Conservation (phyloP, 2,329 filamentous ascomycete genomes). For the Cordyceps javanica region DNA sequence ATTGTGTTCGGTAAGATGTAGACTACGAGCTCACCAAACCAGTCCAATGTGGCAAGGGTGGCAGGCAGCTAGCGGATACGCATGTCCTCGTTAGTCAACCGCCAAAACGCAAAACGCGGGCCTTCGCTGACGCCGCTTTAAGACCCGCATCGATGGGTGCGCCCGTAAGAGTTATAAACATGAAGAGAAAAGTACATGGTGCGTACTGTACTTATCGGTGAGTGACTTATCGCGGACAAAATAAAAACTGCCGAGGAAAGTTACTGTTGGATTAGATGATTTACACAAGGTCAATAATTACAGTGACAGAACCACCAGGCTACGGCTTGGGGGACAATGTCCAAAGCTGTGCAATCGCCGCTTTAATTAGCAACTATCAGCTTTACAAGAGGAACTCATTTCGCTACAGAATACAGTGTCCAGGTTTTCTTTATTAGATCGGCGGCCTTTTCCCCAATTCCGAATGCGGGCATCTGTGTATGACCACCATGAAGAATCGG, state of each 20-base stretch:
- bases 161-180: too few relatives aligned
- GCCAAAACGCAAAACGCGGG: neutral
- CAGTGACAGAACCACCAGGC: too few relatives aligned
- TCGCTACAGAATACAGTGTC: neutral
- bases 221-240: too few relatives aligned
- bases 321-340: too few relatives aligned
- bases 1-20: constrained; percentile 4
- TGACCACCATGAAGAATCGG: constrained; percentile 40
- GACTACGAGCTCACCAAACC: constrained; percentile 3
- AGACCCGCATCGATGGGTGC: neutral
- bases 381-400: neutral
- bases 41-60: constrained; percentile 7
- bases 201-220: too few relatives aligned
- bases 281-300: too few relatives aligned
- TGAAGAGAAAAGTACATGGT: too few relatives aligned
- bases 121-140: neutral
- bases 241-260: too few relatives aligned
- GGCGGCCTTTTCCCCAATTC: constrained; percentile 45
- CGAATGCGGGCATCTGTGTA: constrained; percentile 53
- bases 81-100: constrained; percentile 12
- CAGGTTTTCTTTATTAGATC: constrained; percentile 40
- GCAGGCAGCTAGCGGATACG: constrained; percentile 13
- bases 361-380: neutral
- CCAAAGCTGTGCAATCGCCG: neutral
- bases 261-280: too few relatives aligned